These are phyloP conservation scores for Whalleya microplaca DNA, from an alignment of 2,329 filamentous ascomycete genomes.

Conservation along the genomic window DNA sequence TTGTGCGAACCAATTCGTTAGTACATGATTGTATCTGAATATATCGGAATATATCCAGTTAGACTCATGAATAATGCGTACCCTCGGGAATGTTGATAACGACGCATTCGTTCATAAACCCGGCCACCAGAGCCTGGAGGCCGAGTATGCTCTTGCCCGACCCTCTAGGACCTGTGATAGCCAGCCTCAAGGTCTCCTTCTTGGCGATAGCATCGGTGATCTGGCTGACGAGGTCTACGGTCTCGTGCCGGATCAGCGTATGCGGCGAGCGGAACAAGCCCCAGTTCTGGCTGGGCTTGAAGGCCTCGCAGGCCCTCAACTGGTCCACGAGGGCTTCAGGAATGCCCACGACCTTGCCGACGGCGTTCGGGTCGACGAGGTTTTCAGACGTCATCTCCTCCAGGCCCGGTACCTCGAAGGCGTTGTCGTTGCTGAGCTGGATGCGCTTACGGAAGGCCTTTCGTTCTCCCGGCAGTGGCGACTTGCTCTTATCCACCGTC, in stretches of 20 bases:
- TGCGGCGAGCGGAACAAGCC: slow-evolving; percentile 81
- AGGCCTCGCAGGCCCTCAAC: slow-evolving; percentile 82
- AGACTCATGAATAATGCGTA: slow-evolving; percentile 45
- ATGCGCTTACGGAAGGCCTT: slow-evolving; percentile 88
- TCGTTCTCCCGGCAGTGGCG: slow-evolving; percentile 76
- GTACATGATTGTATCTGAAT: slow-evolving; percentile 7
- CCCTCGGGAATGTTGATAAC: slow-evolving; percentile 90
- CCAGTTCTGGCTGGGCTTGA: slow-evolving; percentile 91
- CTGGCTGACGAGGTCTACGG: slow-evolving; percentile 68
- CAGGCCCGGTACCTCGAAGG: slow-evolving; percentile 74
- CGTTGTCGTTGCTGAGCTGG: slow-evolving; percentile 92
- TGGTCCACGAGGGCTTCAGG: slow-evolving; percentile 74
- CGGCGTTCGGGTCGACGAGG: slow-evolving; percentile 56
- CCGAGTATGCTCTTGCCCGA: slow-evolving; percentile 87
- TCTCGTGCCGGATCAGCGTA: slow-evolving; percentile 77
- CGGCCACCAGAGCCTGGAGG: slow-evolving; percentile 82
- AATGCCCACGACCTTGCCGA: slow-evolving; percentile 71
- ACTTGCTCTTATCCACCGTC: slow-evolving; percentile 49
- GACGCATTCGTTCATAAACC: slow-evolving; percentile 81
- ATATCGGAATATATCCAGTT: background rate
- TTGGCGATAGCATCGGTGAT: slow-evolving; percentile 60
- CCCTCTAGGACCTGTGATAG: slow-evolving; percentile 73
- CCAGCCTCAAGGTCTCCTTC: slow-evolving; percentile 62
- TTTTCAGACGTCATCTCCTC: slow-evolving; percentile 60
- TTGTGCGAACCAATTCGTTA: background rate